These are phyloP conservation scores for Nakazawaea ambrosiae DNA, from an alignment of 805 yeast species.

Conservation along the genomic window DNA sequence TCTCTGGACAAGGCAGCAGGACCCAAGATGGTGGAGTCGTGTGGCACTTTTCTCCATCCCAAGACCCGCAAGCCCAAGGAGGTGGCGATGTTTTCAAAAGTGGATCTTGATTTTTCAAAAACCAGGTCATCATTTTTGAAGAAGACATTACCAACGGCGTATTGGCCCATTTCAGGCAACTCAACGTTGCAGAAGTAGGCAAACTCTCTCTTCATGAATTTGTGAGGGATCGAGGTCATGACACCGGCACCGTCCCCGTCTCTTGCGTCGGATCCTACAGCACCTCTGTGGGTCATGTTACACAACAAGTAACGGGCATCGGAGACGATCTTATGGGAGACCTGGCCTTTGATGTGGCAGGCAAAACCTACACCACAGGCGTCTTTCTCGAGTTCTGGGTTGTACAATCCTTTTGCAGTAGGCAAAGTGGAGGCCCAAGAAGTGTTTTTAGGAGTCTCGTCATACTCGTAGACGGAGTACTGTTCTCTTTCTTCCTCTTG, in stretches of 20 bases:
- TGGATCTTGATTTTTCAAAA: slow-evolving; percentile 59
- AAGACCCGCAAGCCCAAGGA: slow-evolving; percentile 74
- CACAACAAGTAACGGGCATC: slow-evolving; percentile 85
- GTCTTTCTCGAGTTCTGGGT: slow-evolving; percentile 90
- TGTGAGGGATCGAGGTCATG: slow-evolving; percentile 86
- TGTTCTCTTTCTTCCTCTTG: slow-evolving; percentile 9
- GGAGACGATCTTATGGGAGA: slow-evolving; percentile 86
- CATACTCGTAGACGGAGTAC: slow-evolving; percentile 50
- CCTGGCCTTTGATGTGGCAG: slow-evolving; percentile 83
- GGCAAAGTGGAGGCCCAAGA: slow-evolving; percentile 95
- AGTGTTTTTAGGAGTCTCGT: slow-evolving; percentile 68
- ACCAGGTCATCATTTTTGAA: slow-evolving; percentile 81
- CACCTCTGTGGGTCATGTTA: slow-evolving; percentile 99
- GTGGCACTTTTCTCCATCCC: slow-evolving; percentile 95
- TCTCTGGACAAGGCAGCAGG: slow-evolving; percentile 93
- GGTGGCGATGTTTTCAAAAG: slow-evolving; percentile 76
- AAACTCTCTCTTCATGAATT: slow-evolving; percentile 80
- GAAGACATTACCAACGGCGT: slow-evolving; percentile 92
- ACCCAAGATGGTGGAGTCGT: slow-evolving; percentile 89
- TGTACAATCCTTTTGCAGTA: slow-evolving; percentile 79
- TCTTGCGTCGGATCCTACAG: slow-evolving; percentile 90
- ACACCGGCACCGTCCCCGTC: slow-evolving; percentile 99
- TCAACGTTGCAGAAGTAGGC: slow-evolving; percentile 56
- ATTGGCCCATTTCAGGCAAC: slow-evolving; percentile 77
- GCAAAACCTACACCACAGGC: slow-evolving; percentile 99